Evolutionary conservation across 2,329 filamentous ascomycete genomes (phyloP).

Genomic region (Ceratocystis smalleyi): DNA sequence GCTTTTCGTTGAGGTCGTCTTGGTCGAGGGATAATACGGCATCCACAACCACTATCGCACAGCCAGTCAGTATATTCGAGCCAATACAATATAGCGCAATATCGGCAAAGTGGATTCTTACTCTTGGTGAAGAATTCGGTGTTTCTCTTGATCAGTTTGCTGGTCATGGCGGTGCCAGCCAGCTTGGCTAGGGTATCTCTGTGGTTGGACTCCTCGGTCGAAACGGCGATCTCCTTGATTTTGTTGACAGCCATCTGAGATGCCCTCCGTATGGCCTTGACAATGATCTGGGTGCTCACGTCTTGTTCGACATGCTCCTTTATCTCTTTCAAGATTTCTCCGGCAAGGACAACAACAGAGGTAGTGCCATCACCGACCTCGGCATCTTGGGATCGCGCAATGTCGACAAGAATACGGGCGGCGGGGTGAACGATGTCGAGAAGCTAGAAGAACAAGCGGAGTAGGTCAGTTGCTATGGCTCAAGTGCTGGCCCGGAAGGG

Average conservation of each 20-base stretch:
- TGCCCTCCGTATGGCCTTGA: constrained; percentile 85
- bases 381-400: constrained; percentile 95
- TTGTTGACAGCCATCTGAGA: constrained; percentile 91
- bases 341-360: constrained; percentile 91
- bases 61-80: constrained; percentile 3
- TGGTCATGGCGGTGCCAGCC: constrained; percentile 94
- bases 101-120: constrained; percentile 23
- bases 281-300: constrained; percentile 91
- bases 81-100: not conserved
- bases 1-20: constrained; percentile 90
- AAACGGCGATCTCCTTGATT: constrained; percentile 91
- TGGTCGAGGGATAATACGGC: constrained; percentile 91
- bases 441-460: constrained; percentile 40
- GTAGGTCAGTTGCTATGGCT: not conserved
- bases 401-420: constrained; percentile 92
- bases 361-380: constrained; percentile 98
- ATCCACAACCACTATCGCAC: constrained; percentile 73
- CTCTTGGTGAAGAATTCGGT: constrained; percentile 95
- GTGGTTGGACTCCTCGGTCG: constrained; percentile 66
- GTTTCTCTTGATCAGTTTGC: constrained; percentile 97
- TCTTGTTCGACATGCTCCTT: constrained; percentile 94
- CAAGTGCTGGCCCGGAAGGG: not conserved
- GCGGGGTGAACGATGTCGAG: constrained; percentile 97
- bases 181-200: constrained; percentile 79
- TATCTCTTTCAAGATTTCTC: constrained; percentile 92